These are phyloP conservation scores for Calamus simplicifolius DNA, from an alignment of 176 grass and related monocot genomes.

Conservation along the genomic window DNA sequence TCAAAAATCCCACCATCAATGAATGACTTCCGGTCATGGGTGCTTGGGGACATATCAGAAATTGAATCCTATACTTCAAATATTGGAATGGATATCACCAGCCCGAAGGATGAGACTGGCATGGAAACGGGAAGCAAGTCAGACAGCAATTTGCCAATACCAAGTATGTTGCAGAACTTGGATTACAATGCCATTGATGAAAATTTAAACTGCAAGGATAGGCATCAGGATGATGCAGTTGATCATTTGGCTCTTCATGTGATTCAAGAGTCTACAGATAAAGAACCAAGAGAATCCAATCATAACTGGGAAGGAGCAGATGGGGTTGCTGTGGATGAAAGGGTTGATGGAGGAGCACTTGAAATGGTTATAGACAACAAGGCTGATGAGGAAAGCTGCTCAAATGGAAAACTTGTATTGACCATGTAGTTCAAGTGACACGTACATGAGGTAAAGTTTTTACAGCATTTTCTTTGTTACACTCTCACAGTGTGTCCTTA, in stretches of 20 bases:
- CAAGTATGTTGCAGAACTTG: conserved; percentile 47
- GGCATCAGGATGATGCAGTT: not conserved
- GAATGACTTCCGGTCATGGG: conserved; percentile 40
- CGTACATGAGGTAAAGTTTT: conserved; percentile 7
- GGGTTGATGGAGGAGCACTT: no score
- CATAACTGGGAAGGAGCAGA: conserved; percentile 19
- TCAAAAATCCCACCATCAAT: conserved; percentile 45
- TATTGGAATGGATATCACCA: conserved; percentile 24
- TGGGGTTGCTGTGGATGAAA: conserved; percentile 4
- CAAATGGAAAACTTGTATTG: conserved; percentile 4
- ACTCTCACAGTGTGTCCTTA: no score
- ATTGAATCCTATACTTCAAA: conserved; percentile 40
- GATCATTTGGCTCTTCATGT: conserved; percentile 14
- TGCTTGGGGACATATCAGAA: conserved; percentile 37
- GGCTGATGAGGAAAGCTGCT: conserved; percentile 13
- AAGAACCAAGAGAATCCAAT: conserved; percentile 7
- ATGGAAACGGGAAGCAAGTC: conserved; percentile 19
- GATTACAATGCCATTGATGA: conserved; percentile 40
- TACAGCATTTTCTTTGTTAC: no score
- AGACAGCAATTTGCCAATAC: conserved; percentile 16
- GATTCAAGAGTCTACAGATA: not conserved
- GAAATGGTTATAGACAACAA: no score
- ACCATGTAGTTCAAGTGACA: not conserved
- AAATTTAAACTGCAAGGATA: conserved; percentile 16
- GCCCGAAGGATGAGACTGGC: conserved; percentile 35